Evolutionary conservation across 148 eudicot species (phyloP).

Genomic region (Drosera capensis): DNA sequence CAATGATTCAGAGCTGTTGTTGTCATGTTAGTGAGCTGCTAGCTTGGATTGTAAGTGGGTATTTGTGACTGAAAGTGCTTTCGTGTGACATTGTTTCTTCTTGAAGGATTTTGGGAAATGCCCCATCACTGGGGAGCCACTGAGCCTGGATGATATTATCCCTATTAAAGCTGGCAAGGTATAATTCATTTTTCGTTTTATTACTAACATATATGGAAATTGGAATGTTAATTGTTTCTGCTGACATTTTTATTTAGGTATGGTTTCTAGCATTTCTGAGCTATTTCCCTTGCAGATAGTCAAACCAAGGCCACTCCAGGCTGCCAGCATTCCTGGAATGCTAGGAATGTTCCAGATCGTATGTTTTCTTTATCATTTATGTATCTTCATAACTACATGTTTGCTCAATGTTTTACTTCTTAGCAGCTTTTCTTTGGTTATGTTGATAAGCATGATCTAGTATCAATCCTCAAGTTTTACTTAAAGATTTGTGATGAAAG

Average conservation of each 20-base stretch:
- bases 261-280: too few relatives aligned
- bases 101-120: constrained; percentile 84
- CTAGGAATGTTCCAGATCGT: constrained; percentile 96
- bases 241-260: too few relatives aligned
- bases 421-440: too few relatives aligned
- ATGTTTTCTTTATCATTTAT: constrained; percentile 13
- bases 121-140: constrained; percentile 77
- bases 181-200: not conserved
- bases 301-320: constrained; percentile 92
- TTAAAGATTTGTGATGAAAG: too few relatives aligned
- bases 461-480: too few relatives aligned
- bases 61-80: not conserved
- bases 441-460: too few relatives aligned
- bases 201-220: too few relatives aligned
- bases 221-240: too few relatives aligned
- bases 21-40: too few relatives aligned
- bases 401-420: not conserved
- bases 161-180: constrained; percentile 88
- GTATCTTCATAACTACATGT: not conserved
- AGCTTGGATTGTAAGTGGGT: too few relatives aligned
- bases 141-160: constrained; percentile 68
- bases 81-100: not conserved
- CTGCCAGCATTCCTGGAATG: constrained; percentile 98
- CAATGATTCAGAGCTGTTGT: too few relatives aligned
- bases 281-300: constrained; percentile 48